phyloP scores from a whole-genome alignment of 1,284 basidiomycete species.

The Puccinia triticina region DNA sequence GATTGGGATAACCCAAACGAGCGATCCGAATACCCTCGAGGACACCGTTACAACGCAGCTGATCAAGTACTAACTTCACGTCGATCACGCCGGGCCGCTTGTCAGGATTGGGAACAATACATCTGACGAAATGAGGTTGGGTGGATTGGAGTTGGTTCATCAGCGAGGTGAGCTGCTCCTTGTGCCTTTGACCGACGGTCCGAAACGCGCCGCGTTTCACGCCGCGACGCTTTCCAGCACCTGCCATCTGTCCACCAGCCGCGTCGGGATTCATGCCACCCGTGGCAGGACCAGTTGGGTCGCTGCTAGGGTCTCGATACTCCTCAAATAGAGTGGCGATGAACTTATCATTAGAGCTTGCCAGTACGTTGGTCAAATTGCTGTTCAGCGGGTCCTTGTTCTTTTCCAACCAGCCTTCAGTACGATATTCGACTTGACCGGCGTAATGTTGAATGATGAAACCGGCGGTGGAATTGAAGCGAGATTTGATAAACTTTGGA shows the following conservation, averaged over 20 bases:
- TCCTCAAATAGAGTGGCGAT: constrained; percentile 84
- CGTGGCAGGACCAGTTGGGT: constrained; percentile 58
- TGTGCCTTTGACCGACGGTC: constrained; percentile 92
- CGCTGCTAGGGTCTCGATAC: constrained; percentile 64
- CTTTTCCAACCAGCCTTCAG: constrained; percentile 97
- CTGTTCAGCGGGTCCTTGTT: constrained; percentile 99
- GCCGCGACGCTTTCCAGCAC: constrained; percentile 64
- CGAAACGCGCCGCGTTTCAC: constrained; percentile 96
- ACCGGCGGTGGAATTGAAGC: constrained; percentile 77
- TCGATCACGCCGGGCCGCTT: constrained; percentile 93
- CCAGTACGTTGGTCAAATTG: constrained; percentile 86
- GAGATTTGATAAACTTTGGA: constrained; percentile 79
- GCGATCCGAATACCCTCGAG: constrained; percentile 98
- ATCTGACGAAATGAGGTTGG: constrained; percentile 97
- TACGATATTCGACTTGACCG: constrained; percentile 92
- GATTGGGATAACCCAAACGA: constrained; percentile 93
- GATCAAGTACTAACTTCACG: constrained; percentile 92
- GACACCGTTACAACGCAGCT: constrained; percentile 97
- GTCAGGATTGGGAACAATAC: constrained; percentile 91
- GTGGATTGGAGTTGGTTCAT: constrained; percentile 91
- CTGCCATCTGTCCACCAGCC: constrained; percentile 66
- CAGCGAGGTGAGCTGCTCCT: constrained; percentile 88
- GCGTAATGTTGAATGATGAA: constrained; percentile 97
- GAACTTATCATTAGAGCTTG: constrained; percentile 79
- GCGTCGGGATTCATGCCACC: constrained; percentile 60